Conservation (phyloP, 2,329 filamentous ascomycete species). For the Talaromyces amestolkiae region DNA sequence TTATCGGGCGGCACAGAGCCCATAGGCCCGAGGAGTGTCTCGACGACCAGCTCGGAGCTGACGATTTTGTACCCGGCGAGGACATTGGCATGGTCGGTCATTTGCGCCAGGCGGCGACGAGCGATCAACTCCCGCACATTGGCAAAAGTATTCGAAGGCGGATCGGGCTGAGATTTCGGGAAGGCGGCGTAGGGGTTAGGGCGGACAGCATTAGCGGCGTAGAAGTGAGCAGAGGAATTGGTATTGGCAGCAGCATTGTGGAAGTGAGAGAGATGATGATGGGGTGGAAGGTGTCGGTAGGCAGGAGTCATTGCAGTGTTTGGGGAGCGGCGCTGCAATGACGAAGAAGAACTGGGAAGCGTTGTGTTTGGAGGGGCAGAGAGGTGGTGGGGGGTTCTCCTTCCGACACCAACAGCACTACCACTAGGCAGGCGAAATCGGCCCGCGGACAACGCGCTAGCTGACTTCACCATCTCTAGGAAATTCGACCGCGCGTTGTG, state of each 20-base stretch:
- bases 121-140: conserved; percentile 43
- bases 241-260: conserved; percentile 3
- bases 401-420: conserved; percentile 8
- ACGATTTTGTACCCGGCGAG: conserved; percentile 46
- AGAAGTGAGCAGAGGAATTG: conserved; percentile 19
- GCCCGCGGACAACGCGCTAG: conserved; percentile 28
- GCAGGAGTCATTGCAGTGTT: conserved; percentile 45
- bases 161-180: conserved; percentile 21
- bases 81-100: conserved; percentile 47
- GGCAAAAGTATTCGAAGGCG: conserved; percentile 38
- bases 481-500: conserved; percentile 52
- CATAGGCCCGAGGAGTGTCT: conserved; percentile 43
- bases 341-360: conserved; percentile 22
- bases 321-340: conserved; percentile 27
- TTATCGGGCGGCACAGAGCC: conserved; percentile 40
- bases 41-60: conserved; percentile 44
- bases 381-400: conserved; percentile 27
- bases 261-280: conserved; percentile 7
- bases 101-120: conserved; percentile 43
- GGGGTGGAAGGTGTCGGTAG: conserved; percentile 38
- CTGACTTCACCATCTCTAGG: conserved; percentile 45
- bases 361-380: conserved; percentile 23
- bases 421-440: conserved; percentile 15
- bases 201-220: conserved; percentile 17
- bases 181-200: conserved; percentile 23